phyloP scores from a whole-genome alignment of 208 protist genomes.

The Angomonas ambiguus region DNA sequence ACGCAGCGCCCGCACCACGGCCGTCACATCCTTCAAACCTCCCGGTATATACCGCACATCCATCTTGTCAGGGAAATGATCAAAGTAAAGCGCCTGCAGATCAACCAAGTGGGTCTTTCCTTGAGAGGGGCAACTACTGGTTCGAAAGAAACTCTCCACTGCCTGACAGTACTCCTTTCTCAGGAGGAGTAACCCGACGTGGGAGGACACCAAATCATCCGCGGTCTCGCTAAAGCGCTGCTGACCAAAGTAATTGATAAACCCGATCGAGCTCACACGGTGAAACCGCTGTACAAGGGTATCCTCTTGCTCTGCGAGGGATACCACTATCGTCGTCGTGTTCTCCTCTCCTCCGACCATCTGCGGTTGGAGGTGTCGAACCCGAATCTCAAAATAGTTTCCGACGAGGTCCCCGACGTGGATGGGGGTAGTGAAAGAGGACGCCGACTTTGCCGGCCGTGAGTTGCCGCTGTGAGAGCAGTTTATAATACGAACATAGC shows the following conservation, averaged over 20 bases:
- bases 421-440: constrained; percentile 13
- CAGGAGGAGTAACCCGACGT: constrained; percentile 75
- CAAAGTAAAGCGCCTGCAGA: background rate
- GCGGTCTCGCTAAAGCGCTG: constrained; percentile 89
- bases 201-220: constrained; percentile 29
- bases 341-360: background rate
- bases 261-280: constrained; percentile 44
- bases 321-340: no score
- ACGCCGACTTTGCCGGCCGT: no score
- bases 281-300: constrained; percentile 39
- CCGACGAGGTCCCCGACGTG: constrained; percentile 40
- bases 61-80: constrained; percentile 61
- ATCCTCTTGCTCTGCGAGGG: no score
- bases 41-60: constrained; percentile 45
- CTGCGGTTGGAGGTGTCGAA: constrained; percentile 35
- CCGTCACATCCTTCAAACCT: background rate
- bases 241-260: constrained; percentile 95
- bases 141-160: constrained; percentile 36
- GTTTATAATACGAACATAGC: background rate
- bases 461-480: background rate
- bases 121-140: background rate
- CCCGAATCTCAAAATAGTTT: constrained; percentile 68
- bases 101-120: background rate
- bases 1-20: constrained; percentile 4
- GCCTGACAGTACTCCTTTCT: constrained; percentile 28